Evolutionary conservation across 1,284 basidiomycete species (phyloP), one percentile per base, ranked within the genome.

Genomic region (Golubevia sp.): DNA sequence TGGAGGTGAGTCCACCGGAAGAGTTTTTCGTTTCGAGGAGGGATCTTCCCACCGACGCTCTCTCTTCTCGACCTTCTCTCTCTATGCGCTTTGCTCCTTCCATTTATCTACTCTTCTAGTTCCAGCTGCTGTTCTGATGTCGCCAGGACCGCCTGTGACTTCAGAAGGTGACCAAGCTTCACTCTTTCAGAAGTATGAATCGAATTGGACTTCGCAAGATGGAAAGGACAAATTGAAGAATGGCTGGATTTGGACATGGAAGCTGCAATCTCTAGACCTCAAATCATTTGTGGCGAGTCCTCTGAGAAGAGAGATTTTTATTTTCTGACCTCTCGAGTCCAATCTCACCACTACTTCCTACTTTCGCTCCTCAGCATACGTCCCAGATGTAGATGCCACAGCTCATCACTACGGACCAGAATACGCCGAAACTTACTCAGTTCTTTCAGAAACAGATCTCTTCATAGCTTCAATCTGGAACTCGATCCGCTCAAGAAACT

Each of bases 321-420:
- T 18, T 18, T 49, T 49, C 48, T 18, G 20, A 18, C 48, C 18
- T 49, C 48, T 49, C 20, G 18, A 18, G 48, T 49, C 20, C 48
- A 49, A 49, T 18, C 48, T 49, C 20, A 18, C 20, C 1, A 23
- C 48, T 23, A 23, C 20, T 23, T 18, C 20, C 48, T 1, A 23
- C 48, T 49, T 23, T 18, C 48, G 18, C n/a, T n/a, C n/a, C 53
- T 73, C 68, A 38, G 66, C 90, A 88, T 34, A 92, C 89, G 6
- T 86, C 90, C 85, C 85, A 20, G 86, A 86, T 34, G 79, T 86
- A 27, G 86, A 87, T 64, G 77, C 85, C 59, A 70, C 78, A 13
- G 93, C 93, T 0, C 94, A 96, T 82, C 78, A 84, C 0, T 87
- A 88, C 1, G 94, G 94, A 0, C 93, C 93, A 0, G 87, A 89